These are phyloP conservation scores for Hypoxylon sp. DNA, from an alignment of 2,329 filamentous ascomycete species.

Conservation along the genomic window DNA sequence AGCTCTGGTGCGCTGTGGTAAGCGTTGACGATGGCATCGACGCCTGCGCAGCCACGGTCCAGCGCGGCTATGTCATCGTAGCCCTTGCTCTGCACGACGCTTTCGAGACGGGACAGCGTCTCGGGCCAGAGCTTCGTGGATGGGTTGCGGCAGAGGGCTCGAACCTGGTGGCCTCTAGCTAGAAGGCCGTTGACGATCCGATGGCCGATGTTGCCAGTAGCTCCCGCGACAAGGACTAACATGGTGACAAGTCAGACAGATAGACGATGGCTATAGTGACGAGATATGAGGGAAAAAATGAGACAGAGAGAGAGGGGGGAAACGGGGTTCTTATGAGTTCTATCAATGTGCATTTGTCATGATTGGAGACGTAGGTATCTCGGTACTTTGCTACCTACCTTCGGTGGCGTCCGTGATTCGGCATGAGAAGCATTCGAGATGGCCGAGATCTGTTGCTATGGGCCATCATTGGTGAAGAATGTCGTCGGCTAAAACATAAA, in stretches of 20 bases:
- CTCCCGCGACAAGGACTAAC: slow-evolving; percentile 49
- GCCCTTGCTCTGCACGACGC: slow-evolving; percentile 36
- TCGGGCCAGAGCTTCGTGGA: slow-evolving; percentile 40
- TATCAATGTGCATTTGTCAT: too few relatives aligned
- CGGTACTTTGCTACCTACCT: too few relatives aligned
- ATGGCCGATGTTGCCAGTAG: slow-evolving; percentile 48
- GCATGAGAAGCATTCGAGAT: too few relatives aligned
- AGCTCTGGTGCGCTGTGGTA: slow-evolving; percentile 40
- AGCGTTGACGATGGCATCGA: slow-evolving; percentile 48
- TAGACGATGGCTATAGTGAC: too few relatives aligned
- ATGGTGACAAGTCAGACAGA: too few relatives aligned
- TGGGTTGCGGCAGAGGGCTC: slow-evolving; percentile 46
- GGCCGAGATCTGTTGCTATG: too few relatives aligned
- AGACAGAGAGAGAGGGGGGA: background rate
- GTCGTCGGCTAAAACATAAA: too few relatives aligned
- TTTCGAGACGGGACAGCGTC: slow-evolving; percentile 37
- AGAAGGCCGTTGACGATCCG: slow-evolving; percentile 39
- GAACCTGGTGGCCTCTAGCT: slow-evolving; percentile 45
- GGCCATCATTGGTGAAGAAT: too few relatives aligned
- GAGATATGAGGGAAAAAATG: background rate
- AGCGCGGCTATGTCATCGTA: slow-evolving; percentile 45
- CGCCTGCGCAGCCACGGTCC: slow-evolving; percentile 44
- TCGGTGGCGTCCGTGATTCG: too few relatives aligned
- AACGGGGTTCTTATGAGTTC: background rate
- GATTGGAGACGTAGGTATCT: too few relatives aligned